Conservation (phyloP, 2,329 filamentous ascomycete species). For the Gnomoniopsis smithogilvyi region DNA sequence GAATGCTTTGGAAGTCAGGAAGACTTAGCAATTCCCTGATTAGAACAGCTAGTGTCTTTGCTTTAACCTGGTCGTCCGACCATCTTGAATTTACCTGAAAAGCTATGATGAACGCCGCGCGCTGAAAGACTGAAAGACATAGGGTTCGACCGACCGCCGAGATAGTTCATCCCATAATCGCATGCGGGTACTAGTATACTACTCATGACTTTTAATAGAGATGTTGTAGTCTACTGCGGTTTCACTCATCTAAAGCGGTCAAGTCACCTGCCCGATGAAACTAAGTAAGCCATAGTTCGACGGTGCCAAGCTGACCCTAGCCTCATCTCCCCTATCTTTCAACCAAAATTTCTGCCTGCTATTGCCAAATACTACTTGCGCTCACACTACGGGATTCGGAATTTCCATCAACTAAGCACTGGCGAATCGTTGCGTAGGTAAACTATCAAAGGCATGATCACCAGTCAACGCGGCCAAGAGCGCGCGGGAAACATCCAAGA, state of each 20-base stretch:
- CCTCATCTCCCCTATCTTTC: not conserved
- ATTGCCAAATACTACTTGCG: not conserved
- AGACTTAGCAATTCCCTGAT: too few species aligned
- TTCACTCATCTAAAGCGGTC: not conserved
- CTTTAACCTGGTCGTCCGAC: too few species aligned
- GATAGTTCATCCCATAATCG: not conserved
- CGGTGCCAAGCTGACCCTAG: not conserved
- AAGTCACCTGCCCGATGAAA: not conserved
- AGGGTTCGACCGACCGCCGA: not conserved
- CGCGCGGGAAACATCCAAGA: not conserved
- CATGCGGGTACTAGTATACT: not conserved
- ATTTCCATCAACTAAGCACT: not conserved
- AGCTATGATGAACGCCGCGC: not conserved
- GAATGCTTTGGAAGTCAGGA: too few species aligned
- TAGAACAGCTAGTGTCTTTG: too few species aligned
- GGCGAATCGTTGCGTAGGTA: not conserved
- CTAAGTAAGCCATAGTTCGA: not conserved
- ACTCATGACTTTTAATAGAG: not conserved
- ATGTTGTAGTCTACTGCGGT: not conserved
- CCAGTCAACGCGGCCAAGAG: not conserved
- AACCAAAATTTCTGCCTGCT: not conserved
- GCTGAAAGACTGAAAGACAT: not conserved
- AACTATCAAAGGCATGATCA: not conserved
- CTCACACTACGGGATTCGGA: not conserved
- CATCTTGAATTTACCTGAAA: not conserved